Base-by-base conservation (phyloP, 2,329 filamentous ascomycete species). In the Pseudodiploospora longispora region DNA sequence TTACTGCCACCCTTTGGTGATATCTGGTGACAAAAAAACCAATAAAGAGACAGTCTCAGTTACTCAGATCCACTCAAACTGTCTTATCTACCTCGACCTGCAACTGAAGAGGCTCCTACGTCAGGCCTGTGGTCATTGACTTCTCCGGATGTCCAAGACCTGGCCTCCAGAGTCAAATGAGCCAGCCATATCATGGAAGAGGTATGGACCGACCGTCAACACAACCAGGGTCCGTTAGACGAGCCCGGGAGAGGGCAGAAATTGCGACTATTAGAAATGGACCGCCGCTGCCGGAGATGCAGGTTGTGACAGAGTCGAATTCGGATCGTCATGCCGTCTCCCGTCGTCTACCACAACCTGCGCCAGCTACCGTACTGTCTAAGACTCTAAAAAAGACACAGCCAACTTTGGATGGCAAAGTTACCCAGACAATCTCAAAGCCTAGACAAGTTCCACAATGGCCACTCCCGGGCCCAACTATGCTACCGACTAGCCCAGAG, bases 371-470 rank as follows among this genome's bases (percentile, higher is more conserved):
- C 27, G 30, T 36, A 8, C 27, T 35, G 27, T 36, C 30, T 10
- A 35, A 33, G 40, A 40, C 36, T 43, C 46, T 30, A 32, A 19
- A 29, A 38, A 37, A 38, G 47, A 44, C 47, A 27, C 38, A 47
- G 10, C 47, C 50, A 36, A 43, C 44, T 27, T 49, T 50, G 37
- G 51, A 60, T 37, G 51, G 50, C 28, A 54, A 50, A 36, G 34
- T 42, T 36, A 65, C 63, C 10, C 57, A 69, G 38, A 61, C 71
- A 38, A 81, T 82, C 55, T 72, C 75, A 35, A 68, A 72, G 58
- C 78, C 73, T 29, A 67, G 62, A 5, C 75, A 68, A 40, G 65
- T 71, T 40, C 69, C 75, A 5, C 75, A 80, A 53, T 79, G 75
- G 75, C 75, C 76, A 10, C 56, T 79, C 34, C 59, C 66, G 30